A percentile compares a stretch with the other conserved stretches of the same genome.
Conservation (phyloP, 2,329 filamentous ascomycete species). For the Cylindrodendrum hubeiense region DNA sequence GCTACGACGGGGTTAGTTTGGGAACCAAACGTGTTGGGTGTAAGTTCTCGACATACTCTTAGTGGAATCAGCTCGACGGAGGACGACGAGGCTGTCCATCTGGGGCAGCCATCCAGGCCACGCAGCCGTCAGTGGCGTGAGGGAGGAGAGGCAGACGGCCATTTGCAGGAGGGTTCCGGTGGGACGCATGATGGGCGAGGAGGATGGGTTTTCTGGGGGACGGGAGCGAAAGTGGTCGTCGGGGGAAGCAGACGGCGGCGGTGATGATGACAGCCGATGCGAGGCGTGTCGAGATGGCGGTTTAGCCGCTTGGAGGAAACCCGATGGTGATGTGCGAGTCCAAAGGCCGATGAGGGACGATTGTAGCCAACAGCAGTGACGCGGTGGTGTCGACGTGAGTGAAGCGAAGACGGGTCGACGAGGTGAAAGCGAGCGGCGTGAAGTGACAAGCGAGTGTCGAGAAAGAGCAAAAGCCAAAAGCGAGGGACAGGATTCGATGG, state of each 20-base stretch:
- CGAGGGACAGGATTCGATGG: slow-evolving; percentile 26
- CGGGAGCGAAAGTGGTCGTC: slow-evolving; percentile 5
- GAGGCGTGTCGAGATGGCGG: slow-evolving; percentile 19
- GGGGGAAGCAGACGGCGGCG: neutral
- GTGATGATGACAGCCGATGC: slow-evolving; percentile 15
- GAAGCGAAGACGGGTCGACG: slow-evolving; percentile 17
- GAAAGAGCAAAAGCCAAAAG: slow-evolving; percentile 34
- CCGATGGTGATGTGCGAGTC: slow-evolving; percentile 10
- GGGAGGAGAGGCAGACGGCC: slow-evolving; percentile 63
- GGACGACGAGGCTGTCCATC: slow-evolving; percentile 64
- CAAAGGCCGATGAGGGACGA: slow-evolving; percentile 11
- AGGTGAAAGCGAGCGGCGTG: slow-evolving; percentile 9
- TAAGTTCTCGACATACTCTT: slow-evolving; percentile 23
- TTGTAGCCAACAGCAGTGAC: neutral
- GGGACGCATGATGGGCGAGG: slow-evolving; percentile 61
- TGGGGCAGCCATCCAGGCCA: slow-evolving; percentile 70
- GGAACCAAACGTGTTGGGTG: slow-evolving; percentile 15
- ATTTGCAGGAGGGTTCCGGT: slow-evolving; percentile 60
- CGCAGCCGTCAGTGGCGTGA: slow-evolving; percentile 64
- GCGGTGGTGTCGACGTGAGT: neutral
- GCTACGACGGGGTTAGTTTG: neutral
- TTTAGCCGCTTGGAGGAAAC: neutral
- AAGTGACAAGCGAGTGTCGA: slow-evolving; percentile 31
- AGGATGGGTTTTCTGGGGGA: slow-evolving; percentile 5
- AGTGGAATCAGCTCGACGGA: slow-evolving; percentile 57